These are phyloP conservation scores for Rhododendron griersonianum DNA, from an alignment of 148 eudicot genomes.

Conservation along the genomic window DNA sequence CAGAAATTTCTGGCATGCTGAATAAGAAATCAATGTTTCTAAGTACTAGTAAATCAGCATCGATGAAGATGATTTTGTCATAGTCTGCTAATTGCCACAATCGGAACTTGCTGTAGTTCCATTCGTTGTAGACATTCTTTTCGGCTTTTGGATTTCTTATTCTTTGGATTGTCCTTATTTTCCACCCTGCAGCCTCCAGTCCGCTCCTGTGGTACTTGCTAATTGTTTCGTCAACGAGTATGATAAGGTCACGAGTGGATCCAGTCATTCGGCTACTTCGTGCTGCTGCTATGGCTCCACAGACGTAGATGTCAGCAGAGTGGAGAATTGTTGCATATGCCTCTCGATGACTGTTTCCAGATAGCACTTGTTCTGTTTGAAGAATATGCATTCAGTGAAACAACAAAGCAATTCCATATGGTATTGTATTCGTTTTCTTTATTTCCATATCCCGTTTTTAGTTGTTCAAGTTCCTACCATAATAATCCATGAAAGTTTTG, in stretches of 20 bases:
- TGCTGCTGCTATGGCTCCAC: constrained; percentile 82
- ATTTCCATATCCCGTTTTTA: background rate
- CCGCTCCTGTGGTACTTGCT: constrained; percentile 59
- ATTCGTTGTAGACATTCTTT: constrained; percentile 78
- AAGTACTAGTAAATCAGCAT: constrained; percentile 64
- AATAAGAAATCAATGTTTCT: constrained; percentile 76
- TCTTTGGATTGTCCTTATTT: constrained; percentile 57
- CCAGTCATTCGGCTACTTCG: constrained; percentile 78
- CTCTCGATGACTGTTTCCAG: constrained; percentile 43
- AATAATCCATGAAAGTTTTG: too few relatives aligned
- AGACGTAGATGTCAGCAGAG: constrained; percentile 70
- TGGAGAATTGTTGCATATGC: constrained; percentile 85
- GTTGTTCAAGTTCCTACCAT: too few relatives aligned
- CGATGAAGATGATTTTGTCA: constrained; percentile 79
- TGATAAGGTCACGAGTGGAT: constrained; percentile 70
- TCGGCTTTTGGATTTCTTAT: constrained; percentile 80
- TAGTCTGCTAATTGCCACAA: constrained; percentile 82
- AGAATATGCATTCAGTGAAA: background rate
- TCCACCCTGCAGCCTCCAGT: constrained; percentile 73
- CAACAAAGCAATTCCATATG: background rate
- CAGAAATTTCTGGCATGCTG: constrained; percentile 71
- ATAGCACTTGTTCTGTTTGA: constrained; percentile 32
- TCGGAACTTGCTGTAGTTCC: constrained; percentile 68
- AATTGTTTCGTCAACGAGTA: constrained; percentile 68
- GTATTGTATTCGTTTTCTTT: background rate